Evolutionary conservation across 1,139 yeast genomes (phyloP).

Genomic region (Lodderomyces oxycetoniae): DNA sequence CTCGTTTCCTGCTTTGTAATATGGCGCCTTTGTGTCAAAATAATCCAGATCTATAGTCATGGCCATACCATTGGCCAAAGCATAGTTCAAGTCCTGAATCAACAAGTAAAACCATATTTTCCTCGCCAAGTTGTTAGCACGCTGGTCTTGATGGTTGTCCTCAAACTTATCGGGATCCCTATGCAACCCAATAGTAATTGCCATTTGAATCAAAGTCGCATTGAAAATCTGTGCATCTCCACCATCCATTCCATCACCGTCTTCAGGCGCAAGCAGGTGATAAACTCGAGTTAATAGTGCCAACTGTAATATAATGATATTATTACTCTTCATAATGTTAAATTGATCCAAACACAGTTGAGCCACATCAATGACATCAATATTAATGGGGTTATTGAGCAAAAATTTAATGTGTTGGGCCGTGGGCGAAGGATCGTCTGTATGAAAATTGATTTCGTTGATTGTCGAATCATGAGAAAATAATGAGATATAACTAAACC

Average conservation of each 20-base stretch:
- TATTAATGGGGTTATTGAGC: conserved; percentile 27
- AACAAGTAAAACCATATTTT: conserved; percentile 32
- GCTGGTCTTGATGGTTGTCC: conserved; percentile 20
- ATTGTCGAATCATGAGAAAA: conserved; percentile 29
- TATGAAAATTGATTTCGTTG: conserved; percentile 24
- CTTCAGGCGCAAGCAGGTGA: conserved; percentile 44
- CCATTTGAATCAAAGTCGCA: conserved; percentile 37
- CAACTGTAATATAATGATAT: conserved; percentile 48
- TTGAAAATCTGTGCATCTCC: conserved; percentile 39
- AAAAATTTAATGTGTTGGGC: conserved; percentile 24
- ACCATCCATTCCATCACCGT: conserved; percentile 47
- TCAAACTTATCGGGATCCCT: conserved; percentile 33
- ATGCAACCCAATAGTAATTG: conserved; percentile 42
- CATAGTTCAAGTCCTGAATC: conserved; percentile 33
- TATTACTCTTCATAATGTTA: conserved; percentile 32
- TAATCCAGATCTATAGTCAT: conserved; percentile 25
- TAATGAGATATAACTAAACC: conserved; percentile 29
- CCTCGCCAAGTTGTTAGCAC: conserved; percentile 28
- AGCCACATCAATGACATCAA: conserved; percentile 33
- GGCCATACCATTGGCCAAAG: conserved; percentile 38
- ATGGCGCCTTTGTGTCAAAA: conserved; percentile 34
- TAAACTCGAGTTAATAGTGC: conserved; percentile 36
- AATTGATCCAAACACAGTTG: conserved; percentile 36
- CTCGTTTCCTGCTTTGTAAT: conserved; percentile 27
- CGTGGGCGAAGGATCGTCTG: conserved; percentile 20